These are phyloP conservation scores for Acarospora socialis DNA, from an alignment of 2,329 filamentous ascomycete species.

Conservation along the genomic window DNA sequence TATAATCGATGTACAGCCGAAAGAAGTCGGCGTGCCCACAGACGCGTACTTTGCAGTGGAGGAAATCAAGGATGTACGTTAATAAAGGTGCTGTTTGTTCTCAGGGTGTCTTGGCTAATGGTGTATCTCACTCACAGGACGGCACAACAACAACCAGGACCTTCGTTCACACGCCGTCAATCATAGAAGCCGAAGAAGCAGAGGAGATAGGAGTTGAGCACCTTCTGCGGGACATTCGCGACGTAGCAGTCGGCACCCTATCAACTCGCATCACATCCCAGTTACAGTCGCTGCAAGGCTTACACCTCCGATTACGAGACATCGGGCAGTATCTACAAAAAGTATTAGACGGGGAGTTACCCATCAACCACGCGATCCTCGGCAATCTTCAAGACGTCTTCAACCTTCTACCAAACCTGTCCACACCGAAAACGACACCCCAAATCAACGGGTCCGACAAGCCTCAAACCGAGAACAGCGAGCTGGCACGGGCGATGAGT, in stretches of 20 bases:
- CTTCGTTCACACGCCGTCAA: constrained; percentile 94
- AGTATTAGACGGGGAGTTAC: constrained; percentile 80
- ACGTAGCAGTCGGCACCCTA: constrained; percentile 91
- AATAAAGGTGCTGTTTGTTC: constrained; percentile 3
- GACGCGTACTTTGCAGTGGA: constrained; percentile 99
- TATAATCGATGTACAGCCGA: constrained; percentile 96
- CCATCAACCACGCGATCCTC: constrained; percentile 92
- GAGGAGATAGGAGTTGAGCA: constrained; percentile 99
- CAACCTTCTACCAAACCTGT: constrained; percentile 92
- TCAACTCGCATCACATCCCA: constrained; percentile 96
- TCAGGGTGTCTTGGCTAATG: constrained; percentile 1
- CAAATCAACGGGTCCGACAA: constrained; percentile 44
- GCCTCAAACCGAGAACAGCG: constrained; percentile 51
- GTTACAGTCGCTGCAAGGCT: constrained; percentile 88
- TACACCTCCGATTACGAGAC: constrained; percentile 86
- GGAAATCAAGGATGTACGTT: constrained; percentile 92
- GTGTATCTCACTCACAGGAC: constrained; percentile 44
- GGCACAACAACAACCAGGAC: constrained; percentile 94
- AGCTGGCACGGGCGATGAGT: constrained; percentile 91
- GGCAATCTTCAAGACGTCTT: constrained; percentile 99
- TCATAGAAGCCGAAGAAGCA: constrained; percentile 96
- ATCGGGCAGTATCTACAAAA: constrained; percentile 94
- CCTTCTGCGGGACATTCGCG: constrained; percentile 89
- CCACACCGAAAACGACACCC: constrained; percentile 55
- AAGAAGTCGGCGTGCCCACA: constrained; percentile 92